phyloP scores from a whole-genome alignment of 257 asterid species.

The Perilla frutescens region DNA sequence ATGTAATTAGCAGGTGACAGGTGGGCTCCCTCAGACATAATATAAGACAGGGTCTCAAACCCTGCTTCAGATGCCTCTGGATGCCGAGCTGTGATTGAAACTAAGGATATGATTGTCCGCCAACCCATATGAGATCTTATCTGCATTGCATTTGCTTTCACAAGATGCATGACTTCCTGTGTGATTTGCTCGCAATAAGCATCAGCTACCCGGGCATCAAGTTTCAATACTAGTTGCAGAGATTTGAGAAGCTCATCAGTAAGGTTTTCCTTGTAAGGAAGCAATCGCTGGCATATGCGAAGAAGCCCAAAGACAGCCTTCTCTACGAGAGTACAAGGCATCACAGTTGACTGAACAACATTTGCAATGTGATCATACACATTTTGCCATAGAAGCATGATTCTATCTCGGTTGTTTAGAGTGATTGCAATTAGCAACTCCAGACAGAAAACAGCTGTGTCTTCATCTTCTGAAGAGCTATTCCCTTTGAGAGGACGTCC shows the following conservation, averaged over 20 bases:
- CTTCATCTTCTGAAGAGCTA: constrained; percentile 62
- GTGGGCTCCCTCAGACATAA: constrained; percentile 92
- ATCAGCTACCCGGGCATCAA: constrained; percentile 97
- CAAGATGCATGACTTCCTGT: constrained; percentile 86
- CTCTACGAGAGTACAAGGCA: constrained; percentile 94
- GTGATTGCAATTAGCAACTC: constrained; percentile 86
- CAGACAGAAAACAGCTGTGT: constrained; percentile 76
- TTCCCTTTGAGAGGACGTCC: constrained; percentile 66
- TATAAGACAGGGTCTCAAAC: constrained; percentile 74
- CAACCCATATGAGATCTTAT: constrained; percentile 89
- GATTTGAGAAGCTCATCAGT: constrained; percentile 92
- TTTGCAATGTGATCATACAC: constrained; percentile 83
- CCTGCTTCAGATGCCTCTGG: constrained; percentile 98
- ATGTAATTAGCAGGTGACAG: constrained; percentile 84
- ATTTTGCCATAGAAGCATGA: constrained; percentile 87
- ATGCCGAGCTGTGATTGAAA: constrained; percentile 89
- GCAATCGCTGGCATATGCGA: constrained; percentile 87
- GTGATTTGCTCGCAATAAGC: constrained; percentile 93
- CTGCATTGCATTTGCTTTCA: constrained; percentile 89
- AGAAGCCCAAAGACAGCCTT: constrained; percentile 94
- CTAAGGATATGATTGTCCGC: constrained; percentile 85
- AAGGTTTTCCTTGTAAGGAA: constrained; percentile 91
- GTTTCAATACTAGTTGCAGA: constrained; percentile 82
- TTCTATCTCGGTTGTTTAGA: constrained; percentile 81
- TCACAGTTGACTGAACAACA: constrained; percentile 76